Evolutionary conservation across 192 early-diverging fungal species (phyloP), one percentile per base, ranked within the genome.

Genomic region (Dissophora globulifera): DNA sequence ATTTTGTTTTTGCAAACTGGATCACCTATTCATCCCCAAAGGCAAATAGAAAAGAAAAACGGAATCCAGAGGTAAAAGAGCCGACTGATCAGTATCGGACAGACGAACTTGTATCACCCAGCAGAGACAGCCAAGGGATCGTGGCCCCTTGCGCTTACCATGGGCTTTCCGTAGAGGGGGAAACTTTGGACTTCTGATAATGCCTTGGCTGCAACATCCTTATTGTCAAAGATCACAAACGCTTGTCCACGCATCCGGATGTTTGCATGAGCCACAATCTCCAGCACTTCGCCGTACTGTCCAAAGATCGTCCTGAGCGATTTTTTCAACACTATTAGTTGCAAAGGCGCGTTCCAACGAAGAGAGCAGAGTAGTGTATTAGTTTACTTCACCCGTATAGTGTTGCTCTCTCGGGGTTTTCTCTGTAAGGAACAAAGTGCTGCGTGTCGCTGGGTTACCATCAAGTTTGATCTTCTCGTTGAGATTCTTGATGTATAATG

Each of bases 201-300:
- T 2, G 97, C 95, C 46, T 86, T 90, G 25, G 78, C 68, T 1
- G 96, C 95, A 33, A 81, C 62, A 47, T 94, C 94, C 29, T 79
- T 61, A 23, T 88, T 76, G 58, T 88, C 85, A 75, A 93, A 98
- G 0, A 89, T 89, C 1, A 99, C 84, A 81, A 96, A 99, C 1
- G 96, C 97, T 70, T 99, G 97, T 17, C 97, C 97, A 58, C 94
- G 87, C 86, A 94, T 90, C 54, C 87, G 83, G 58, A 97, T 85
- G 81, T 93, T 91, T 60, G 78, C 67, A 56, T 93, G 94, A 10
- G 90, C 90, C 16, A 89, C 82, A 12, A 97, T 88, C 48, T 97
- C 92, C 1, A 95, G 55, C 12, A 99, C 85, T 35, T 92, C 78
- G 26, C 97, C 97, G 63, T 90, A 96, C 23, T 88, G 85, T 46